Conservation (phyloP, 2,329 filamentous ascomycete genomes). For the Fusarium citri region DNA sequence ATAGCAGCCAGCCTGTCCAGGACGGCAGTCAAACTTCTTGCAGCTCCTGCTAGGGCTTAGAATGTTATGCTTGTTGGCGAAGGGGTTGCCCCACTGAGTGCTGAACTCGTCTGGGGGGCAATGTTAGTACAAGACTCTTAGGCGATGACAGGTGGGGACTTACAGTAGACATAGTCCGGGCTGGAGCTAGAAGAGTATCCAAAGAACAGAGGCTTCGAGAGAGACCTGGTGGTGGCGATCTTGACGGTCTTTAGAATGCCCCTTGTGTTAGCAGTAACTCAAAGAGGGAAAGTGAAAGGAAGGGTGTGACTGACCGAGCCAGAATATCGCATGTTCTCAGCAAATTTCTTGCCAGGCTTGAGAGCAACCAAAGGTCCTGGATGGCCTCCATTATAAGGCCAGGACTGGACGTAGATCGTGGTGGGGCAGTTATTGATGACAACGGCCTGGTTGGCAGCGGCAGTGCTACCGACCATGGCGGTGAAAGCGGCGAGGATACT, state of each 20-base stretch:
- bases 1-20: constrained; percentile 54
- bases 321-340: constrained; percentile 50
- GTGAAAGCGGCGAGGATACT: constrained; percentile 42
- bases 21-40: constrained; percentile 53
- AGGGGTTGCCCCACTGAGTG: constrained; percentile 57
- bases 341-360: constrained; percentile 50
- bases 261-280: background rate
- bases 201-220: constrained; percentile 55
- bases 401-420: constrained; percentile 45
- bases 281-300: too few relatives aligned
- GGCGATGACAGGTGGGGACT: constrained; percentile 32
- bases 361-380: constrained; percentile 51
- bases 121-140: constrained; percentile 5
- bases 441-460: constrained; percentile 51
- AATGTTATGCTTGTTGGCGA: constrained; percentile 51
- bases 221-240: constrained; percentile 53
- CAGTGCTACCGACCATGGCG: constrained; percentile 47
- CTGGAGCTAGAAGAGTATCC: constrained; percentile 55
- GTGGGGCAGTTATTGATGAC: constrained; percentile 52
- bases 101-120: constrained; percentile 52
- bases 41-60: constrained; percentile 54
- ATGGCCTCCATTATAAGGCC: constrained; percentile 19
- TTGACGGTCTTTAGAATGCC: constrained; percentile 49
- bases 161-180: constrained; percentile 56
- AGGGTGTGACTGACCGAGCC: constrained; percentile 45